phyloP scores from a whole-genome alignment of 371 early-diverging fungal species.

The Syncephalastrum sp. region DNA sequence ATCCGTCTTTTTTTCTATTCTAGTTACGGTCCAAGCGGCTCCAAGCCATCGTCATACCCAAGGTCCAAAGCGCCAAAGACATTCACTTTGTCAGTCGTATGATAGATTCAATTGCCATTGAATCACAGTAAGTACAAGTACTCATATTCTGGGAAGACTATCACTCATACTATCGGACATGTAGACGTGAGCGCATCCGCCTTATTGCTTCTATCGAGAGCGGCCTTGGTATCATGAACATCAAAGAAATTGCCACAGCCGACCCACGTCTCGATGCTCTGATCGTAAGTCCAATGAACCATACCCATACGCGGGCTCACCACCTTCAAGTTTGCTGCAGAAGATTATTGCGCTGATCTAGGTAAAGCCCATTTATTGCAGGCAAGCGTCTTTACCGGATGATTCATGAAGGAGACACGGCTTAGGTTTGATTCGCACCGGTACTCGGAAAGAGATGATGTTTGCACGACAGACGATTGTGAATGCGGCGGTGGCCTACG shows the following conservation, averaged over 20 bases:
- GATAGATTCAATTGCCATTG: conserved; percentile 77
- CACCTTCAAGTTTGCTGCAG: conserved; percentile 81
- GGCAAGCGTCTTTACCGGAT: neutral
- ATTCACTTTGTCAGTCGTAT: conserved; percentile 76
- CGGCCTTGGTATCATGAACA: conserved; percentile 82
- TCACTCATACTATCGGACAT: neutral
- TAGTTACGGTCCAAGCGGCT: conserved; percentile 71
- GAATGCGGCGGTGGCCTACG: conserved; percentile 81
- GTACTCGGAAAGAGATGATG: conserved; percentile 70
- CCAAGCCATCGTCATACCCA: conserved; percentile 87
- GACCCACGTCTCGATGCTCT: conserved; percentile 76
- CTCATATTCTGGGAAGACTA: neutral
- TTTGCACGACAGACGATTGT: conserved; percentile 78
- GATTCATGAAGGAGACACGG: neutral
- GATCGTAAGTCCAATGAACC: conserved; percentile 45
- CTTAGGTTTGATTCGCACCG: conserved; percentile 72
- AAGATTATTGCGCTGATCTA: conserved; percentile 92
- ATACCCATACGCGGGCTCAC: conserved; percentile 8
- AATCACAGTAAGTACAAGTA: conserved; percentile 60
- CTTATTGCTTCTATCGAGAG: conserved; percentile 88
- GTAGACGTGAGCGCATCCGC: conserved; percentile 65
- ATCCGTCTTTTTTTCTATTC: neutral
- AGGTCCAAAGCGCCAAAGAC: conserved; percentile 81
- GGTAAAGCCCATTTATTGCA: conserved; percentile 13
- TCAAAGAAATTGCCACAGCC: conserved; percentile 75